Conservation (phyloP, 2,329 filamentous ascomycete species). For the Phaeosphaeriaceae sp. region DNA sequence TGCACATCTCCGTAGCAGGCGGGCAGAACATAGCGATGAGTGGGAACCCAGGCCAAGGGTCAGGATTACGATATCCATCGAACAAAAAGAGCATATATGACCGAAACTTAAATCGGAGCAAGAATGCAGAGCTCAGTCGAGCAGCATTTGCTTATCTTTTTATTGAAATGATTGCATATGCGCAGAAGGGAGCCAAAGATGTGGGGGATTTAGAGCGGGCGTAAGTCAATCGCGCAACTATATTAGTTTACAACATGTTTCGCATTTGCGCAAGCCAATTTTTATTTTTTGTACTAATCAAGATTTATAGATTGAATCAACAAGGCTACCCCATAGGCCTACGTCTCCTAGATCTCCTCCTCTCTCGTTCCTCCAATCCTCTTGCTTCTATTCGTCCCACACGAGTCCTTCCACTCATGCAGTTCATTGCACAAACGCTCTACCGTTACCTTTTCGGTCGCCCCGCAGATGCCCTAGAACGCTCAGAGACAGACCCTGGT, state of each 20-base stretch:
- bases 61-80: conserved; percentile 82
- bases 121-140: conserved; percentile 87
- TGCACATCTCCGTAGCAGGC: conserved; percentile 10
- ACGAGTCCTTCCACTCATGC: conserved; percentile 86
- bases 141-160: conserved; percentile 96
- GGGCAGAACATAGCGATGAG: conserved; percentile 31
- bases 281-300: too few relatives aligned
- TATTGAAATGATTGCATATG: conserved; percentile 94
- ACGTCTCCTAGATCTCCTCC: conserved; percentile 91
- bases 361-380: conserved; percentile 66
- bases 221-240: conserved; percentile 55
- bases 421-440: conserved; percentile 91
- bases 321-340: conserved; percentile 94
- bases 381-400: conserved; percentile 70
- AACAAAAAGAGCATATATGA: conserved; percentile 99
- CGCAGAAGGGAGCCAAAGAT: conserved; percentile 85
- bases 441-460: conserved; percentile 93
- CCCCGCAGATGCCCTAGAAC: conserved; percentile 90
- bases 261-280: neutral
- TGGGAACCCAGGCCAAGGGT: conserved; percentile 28
- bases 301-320: conserved; percentile 72
- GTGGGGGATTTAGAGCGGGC: conserved; percentile 93
- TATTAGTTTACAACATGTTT: neutral
- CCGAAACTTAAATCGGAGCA: conserved; percentile 87
- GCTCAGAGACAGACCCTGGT: conserved; percentile 81